phyloP scores from a whole-genome alignment of 805 yeast species.

The Starmerella floris region DNA sequence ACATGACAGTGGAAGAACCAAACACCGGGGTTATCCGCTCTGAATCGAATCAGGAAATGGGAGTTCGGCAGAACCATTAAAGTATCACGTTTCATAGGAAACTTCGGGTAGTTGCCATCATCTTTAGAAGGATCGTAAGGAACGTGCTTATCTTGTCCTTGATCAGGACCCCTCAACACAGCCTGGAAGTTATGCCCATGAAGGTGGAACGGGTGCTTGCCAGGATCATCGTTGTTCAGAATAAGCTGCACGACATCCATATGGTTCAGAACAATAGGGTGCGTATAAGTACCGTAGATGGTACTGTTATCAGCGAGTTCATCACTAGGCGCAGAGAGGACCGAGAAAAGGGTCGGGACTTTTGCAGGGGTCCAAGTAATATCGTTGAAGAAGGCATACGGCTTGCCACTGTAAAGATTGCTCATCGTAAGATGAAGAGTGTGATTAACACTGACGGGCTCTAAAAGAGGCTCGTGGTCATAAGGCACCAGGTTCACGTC shows the following conservation, averaged over 20 bases:
- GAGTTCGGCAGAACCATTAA: conserved; percentile 71
- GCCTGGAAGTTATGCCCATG: conserved; percentile 91
- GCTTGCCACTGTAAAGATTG: conserved; percentile 71
- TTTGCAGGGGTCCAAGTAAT: conserved; percentile 64
- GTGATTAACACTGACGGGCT: conserved; percentile 53
- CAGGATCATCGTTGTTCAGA: conserved; percentile 75
- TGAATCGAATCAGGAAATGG: conserved; percentile 71
- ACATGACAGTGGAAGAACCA: conserved; percentile 99
- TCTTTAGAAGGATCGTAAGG: conserved; percentile 41
- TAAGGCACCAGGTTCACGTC: conserved; percentile 66
- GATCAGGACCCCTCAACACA: conserved; percentile 46
- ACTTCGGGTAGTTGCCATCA: conserved; percentile 45
- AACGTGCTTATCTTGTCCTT: conserved; percentile 41
- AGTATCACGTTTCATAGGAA: conserved; percentile 78
- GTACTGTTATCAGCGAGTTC: conserved; percentile 37
- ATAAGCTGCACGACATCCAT: conserved; percentile 65
- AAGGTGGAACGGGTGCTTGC: conserved; percentile 93
- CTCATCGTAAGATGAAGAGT: conserved; percentile 71
- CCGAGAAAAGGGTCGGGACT: conserved; percentile 76
- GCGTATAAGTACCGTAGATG: conserved; percentile 75
- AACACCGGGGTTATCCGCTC: conserved; percentile 91
- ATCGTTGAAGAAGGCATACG: conserved; percentile 94
- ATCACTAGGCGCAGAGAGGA: conserved; percentile 44
- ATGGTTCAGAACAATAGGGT: conserved; percentile 56
- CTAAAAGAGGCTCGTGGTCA: conserved; percentile 40